phyloP scores from a whole-genome alignment of 106 monocot genomes.

The Cymbidium sinense region DNA sequence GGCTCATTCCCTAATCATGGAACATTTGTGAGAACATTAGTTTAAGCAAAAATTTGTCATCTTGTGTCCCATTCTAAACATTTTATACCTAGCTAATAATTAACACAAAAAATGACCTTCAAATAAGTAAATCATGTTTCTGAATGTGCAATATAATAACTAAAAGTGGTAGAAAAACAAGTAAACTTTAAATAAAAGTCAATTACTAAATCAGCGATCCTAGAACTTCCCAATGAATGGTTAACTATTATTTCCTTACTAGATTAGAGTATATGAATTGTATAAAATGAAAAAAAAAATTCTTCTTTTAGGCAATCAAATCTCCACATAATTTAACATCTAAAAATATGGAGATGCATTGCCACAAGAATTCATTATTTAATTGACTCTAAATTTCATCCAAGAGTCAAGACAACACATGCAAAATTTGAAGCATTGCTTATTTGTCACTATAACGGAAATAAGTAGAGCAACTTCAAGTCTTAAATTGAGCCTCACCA shows the following conservation, averaged over 20 bases:
- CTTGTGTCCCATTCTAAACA: not conserved
- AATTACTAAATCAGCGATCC: not conserved
- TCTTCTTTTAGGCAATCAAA: not conserved
- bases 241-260: not conserved
- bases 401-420: not conserved
- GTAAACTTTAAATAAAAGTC: not conserved
- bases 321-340: not conserved
- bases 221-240: not conserved
- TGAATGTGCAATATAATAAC: not conserved
- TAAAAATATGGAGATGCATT: not conserved
- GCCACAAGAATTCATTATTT: too few relatives aligned
- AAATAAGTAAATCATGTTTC: not conserved
- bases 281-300: not conserved
- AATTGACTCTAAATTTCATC: not conserved
- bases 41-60: not conserved
- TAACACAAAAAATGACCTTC: not conserved
- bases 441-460: not conserved
- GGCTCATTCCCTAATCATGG: not conserved
- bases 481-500: constrained; percentile 15
- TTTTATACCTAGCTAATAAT: not conserved
- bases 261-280: not conserved
- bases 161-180: not conserved
- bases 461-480: not conserved
- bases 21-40: too few relatives aligned
- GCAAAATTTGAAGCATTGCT: not conserved